Evolutionary conservation across 1,284 basidiomycete genomes (phyloP), one percentile per base, ranked within the genome.

Genomic region (Kwoniella shivajii): DNA sequence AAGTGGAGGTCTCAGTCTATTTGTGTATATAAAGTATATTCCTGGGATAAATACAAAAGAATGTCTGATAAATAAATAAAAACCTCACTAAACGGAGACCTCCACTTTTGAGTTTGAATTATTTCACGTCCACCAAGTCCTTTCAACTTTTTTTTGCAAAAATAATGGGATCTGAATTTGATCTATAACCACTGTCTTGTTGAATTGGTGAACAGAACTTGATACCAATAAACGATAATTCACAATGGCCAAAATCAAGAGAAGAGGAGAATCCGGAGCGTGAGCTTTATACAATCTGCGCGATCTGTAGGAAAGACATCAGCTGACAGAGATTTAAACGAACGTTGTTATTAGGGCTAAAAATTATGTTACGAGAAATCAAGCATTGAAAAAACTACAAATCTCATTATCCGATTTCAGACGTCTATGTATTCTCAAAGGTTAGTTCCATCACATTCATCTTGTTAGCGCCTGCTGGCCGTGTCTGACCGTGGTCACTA

Each of bases 401-500:
- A 90, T 93, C 76, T 95, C 95, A 34, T 83, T 99, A 37, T 90
- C 93, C 55, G 96, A 99, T 79, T 99, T 99, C 80, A 86, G 96
- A 61, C 84, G 96, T 57, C 82, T 99, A 50, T 99, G 96, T 79
- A 99, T 99, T 68, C 82, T 99, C 67, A 99, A 99, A 83, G 96
- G 93, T 90, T 66, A 57, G 81, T 43, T 11, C n/a, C n/a, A n/a
- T n/a, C n/a, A n/a, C 5, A 43, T 22, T 20, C 10, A 7, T 33
- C 27, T 45, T 10, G 18, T 10, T 20, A 16, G 22, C 37, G 14
- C 22, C 10, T 16, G 7, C 10, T 10, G 14, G 22, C 29, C 20
- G 14, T 20, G 41, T 14, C 38, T 39, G 50, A 42, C n/a, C n/a
- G 13, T 18, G 13, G n/a, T 20, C n/a, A n/a, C n/a, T n/a, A 26